These are phyloP conservation scores for Exophiala sp. DNA, from an alignment of 2,329 filamentous ascomycete genomes.

Conservation along the genomic window DNA sequence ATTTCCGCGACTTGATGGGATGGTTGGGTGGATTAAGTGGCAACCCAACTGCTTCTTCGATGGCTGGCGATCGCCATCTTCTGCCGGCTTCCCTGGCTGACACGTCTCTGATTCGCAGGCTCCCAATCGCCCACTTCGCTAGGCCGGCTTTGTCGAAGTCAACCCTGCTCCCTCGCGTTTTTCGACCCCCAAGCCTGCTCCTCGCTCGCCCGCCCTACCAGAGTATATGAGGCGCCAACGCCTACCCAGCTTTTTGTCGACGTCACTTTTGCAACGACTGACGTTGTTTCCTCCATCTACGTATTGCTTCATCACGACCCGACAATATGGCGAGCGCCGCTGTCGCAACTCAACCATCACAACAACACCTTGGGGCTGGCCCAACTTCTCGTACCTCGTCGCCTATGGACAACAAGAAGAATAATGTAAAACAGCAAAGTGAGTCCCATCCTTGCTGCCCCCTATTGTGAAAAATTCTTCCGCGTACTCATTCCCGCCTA, in stretches of 20 bases:
- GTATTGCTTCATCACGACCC: slow-evolving; percentile 26
- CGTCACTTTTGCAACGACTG: slow-evolving; percentile 28
- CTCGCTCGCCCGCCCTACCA: slow-evolving; percentile 19
- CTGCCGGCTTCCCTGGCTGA: slow-evolving; percentile 22
- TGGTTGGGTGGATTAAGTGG: slow-evolving; percentile 22
- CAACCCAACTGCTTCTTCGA: slow-evolving; percentile 12
- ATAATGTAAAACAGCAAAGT: slow-evolving; percentile 40
- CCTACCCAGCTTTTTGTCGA: slow-evolving; percentile 25
- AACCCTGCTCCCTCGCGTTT: slow-evolving; percentile 13
- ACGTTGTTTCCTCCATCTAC: slow-evolving; percentile 26
- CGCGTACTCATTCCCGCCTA: not conserved
- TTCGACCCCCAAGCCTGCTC: slow-evolving; percentile 13
- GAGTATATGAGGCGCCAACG: slow-evolving; percentile 26
- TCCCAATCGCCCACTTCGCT: slow-evolving; percentile 12
- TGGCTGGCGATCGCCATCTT: slow-evolving; percentile 23
- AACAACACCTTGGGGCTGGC: slow-evolving; percentile 27
- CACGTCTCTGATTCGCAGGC: slow-evolving; percentile 24
- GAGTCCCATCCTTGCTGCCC: slow-evolving; percentile 18
- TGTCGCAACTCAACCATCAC: slow-evolving; percentile 27
- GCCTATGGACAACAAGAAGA: slow-evolving; percentile 44
- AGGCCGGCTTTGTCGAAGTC: slow-evolving; percentile 15
- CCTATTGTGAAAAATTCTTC: slow-evolving; percentile 22
- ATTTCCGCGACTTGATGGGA: slow-evolving; percentile 14
- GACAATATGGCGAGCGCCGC: slow-evolving; percentile 27
- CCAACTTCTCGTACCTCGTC: slow-evolving; percentile 36